Evolutionary conservation across 2,329 filamentous ascomycete genomes (phyloP), one percentile per base, ranked within the genome.

Genomic region (Microsporum audouinii): DNA sequence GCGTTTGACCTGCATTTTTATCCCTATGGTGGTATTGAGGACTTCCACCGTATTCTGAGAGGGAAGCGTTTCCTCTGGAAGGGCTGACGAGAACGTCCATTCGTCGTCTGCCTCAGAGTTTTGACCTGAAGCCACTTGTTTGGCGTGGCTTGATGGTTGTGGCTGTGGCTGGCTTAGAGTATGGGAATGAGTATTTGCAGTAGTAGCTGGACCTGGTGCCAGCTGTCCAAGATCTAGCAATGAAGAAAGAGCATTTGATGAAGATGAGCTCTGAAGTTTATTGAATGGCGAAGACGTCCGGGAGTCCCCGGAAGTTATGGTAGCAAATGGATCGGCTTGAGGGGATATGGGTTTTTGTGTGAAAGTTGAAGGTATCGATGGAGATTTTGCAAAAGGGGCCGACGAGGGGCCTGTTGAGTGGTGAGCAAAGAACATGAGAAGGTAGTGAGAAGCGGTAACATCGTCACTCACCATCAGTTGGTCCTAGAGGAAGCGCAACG

Each of bases 71-170:
- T 33, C 74, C 62, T 83, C 80, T 2, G 92, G 92, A 12, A 96
- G 79, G 0, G 92, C 87, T 0, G 92, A 97, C 2, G 89, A 85
- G 72, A 97, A 97, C 29, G 85, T 88, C 91, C 92, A 97, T 70
- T 97, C 92, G 65, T 97, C 92, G 58, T 96, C 92, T 53, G 88
- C 84, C 58, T 72, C 66, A 5, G 71, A 63, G 34, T 77, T 78
- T 5, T 76, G 51, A 5, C 3, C 14, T 17, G 31, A 7, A 6
- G 14, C 33, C 12, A n/a, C 14, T 55, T 55, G 29, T 23, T 36
- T 69, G 53, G 68, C 66, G 61, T 65, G 69, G 65, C 62, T 68
- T 68, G 63, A 23, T 68, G 65, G 66, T 69, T 53, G 68, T 45
- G 36, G 36, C 36, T 62, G 29, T 58, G 65, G 59, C 60, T 65